Percentiles rank a stretch among this genome's conserved stretches.
phyloP scores from a whole-genome alignment of 108 stramenopile species.

The Aurantiochytrium sp. region DNA sequence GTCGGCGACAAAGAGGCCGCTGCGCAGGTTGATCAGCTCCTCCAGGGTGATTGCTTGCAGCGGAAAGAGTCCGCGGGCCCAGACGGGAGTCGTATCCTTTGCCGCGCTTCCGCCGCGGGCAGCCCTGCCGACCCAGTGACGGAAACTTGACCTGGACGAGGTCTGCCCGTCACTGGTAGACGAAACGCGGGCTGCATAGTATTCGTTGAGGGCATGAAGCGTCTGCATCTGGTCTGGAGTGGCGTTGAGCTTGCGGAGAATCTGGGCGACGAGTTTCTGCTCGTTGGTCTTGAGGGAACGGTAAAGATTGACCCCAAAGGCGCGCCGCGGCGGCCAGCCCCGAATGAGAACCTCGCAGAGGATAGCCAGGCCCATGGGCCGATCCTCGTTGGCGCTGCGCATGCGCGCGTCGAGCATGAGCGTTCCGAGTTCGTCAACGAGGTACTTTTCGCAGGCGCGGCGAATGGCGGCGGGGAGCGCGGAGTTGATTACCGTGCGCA shows the following conservation, averaged over 20 bases:
- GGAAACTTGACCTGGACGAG: not conserved
- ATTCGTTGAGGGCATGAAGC: not conserved
- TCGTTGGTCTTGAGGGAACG: not conserved
- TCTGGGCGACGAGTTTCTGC: not conserved
- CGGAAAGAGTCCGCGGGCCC: not conserved
- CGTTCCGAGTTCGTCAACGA: not conserved
- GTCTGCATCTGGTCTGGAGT: not conserved
- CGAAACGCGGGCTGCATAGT: not conserved
- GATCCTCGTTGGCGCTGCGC: not conserved
- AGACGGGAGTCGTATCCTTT: not conserved
- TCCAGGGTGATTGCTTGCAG: not conserved
- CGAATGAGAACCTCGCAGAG: not conserved
- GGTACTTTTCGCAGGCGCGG: not conserved
- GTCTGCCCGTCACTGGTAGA: too few species aligned
- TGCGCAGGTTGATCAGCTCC: not conserved
- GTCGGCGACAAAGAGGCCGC: not conserved
- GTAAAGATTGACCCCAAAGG: not conserved
- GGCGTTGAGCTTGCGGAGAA: not conserved
- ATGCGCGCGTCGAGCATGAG: slow-evolving; percentile 13
- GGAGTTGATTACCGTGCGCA: not conserved
- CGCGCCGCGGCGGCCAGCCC: not conserved
- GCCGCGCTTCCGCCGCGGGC: not conserved
- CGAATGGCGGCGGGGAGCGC: not conserved
- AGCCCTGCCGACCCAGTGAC: not conserved
- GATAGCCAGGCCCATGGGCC: not conserved